Percentiles rank a stretch among this genome's conserved stretches.
phyloP scores from a whole-genome alignment of 495 filamentous ascomycete genomes.

The Podospora australis region DNA sequence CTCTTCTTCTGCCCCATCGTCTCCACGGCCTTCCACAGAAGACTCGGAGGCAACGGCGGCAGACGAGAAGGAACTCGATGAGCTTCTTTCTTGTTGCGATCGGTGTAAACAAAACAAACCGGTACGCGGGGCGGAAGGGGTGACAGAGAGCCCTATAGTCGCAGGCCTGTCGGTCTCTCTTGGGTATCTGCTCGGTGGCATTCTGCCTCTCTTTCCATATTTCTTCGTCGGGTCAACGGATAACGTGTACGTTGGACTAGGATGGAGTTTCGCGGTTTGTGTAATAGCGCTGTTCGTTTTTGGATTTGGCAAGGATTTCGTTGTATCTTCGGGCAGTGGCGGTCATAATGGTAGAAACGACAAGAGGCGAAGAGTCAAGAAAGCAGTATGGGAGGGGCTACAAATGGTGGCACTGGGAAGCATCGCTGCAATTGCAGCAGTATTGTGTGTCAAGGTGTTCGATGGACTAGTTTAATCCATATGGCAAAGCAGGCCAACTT shows the following conservation, averaged over 20 bases:
- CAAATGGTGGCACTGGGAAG: slow-evolving; percentile 64
- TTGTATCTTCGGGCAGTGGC: neutral
- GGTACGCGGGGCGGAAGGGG: slow-evolving; percentile 1
- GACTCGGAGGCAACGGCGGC: neutral
- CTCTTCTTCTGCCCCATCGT: neutral
- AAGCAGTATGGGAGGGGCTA: slow-evolving; percentile 37
- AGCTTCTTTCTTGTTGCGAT: neutral
- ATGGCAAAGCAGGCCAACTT: no score
- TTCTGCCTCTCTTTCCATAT: slow-evolving; percentile 69
- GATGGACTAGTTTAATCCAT: slow-evolving; percentile 28
- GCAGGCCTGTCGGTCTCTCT: slow-evolving; percentile 52
- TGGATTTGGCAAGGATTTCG: slow-evolving; percentile 60
- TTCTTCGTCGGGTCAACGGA: slow-evolving; percentile 51
- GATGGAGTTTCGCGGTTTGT: slow-evolving; percentile 65
- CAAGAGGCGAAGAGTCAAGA: slow-evolving; percentile 15
- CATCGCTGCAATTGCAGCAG: slow-evolving; percentile 57
- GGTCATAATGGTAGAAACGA: slow-evolving; percentile 14
- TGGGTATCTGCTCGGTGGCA: slow-evolving; percentile 69
- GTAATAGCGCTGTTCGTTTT: slow-evolving; percentile 64
- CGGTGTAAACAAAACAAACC: neutral
- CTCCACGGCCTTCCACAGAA: neutral
- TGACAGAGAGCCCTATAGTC: slow-evolving; percentile 23
- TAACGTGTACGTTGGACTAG: slow-evolving; percentile 51
- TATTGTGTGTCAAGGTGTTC: slow-evolving; percentile 57
- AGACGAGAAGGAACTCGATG: neutral